A percentile compares a stretch with the other conserved stretches of the same genome.
Evolutionary conservation across 352 stramenopile species (phyloP).

Genomic region (Globisporangium radiosum): DNA sequence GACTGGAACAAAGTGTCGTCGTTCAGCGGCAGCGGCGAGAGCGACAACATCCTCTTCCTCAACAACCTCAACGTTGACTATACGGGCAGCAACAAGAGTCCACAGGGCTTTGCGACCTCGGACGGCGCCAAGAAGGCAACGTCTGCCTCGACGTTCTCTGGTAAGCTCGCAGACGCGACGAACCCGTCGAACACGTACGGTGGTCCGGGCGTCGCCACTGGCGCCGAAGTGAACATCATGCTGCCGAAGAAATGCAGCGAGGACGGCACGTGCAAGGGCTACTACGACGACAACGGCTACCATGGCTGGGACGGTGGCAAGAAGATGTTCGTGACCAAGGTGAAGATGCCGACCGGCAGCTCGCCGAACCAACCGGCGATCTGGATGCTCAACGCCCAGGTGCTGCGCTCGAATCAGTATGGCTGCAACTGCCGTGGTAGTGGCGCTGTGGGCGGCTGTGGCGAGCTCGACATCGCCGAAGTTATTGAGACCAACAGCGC

Average conservation of each 20-base stretch:
- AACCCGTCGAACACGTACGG: constrained; percentile 29
- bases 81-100: constrained; percentile 28
- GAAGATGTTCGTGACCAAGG: constrained; percentile 77
- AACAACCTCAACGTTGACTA: constrained; percentile 63
- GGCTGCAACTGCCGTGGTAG: constrained; percentile 66
- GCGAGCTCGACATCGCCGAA: constrained; percentile 66
- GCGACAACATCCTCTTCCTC: constrained; percentile 55
- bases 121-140: constrained; percentile 25
- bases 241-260: constrained; percentile 40
- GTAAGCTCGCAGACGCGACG: constrained; percentile 41
- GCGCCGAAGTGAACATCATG: constrained; percentile 78
- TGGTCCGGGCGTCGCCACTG: constrained; percentile 49
- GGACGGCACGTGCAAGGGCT: constrained; percentile 46
- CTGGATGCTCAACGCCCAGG: constrained; percentile 73
- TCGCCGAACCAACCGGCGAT: constrained; percentile 52
- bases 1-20: constrained; percentile 44
- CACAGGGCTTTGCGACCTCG: constrained; percentile 33
- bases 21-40: constrained; percentile 23
- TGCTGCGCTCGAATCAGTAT: constrained; percentile 62
- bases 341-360: constrained; percentile 40
- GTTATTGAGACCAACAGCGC: constrained; percentile 57
- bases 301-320: constrained; percentile 67
- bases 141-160: constrained; percentile 35
- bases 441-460: constrained; percentile 45
- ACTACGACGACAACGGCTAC: constrained; percentile 58